Evolutionary conservation across 176 grass and related monocot species (phyloP).

Genomic region (Paspalum notatum): DNA sequence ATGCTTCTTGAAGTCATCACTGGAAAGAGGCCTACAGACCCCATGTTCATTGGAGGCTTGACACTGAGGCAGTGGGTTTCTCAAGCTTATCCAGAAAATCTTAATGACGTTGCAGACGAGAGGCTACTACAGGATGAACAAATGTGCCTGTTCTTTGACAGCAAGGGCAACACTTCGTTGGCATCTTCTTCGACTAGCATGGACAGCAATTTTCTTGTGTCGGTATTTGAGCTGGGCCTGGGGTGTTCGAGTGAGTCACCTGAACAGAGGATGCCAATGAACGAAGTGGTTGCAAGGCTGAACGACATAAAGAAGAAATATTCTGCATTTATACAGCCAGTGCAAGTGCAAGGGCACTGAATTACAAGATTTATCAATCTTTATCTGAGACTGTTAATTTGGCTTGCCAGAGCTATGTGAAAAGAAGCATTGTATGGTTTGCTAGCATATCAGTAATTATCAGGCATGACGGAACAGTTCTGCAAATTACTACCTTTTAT

Average conservation of each 20-base stretch:
- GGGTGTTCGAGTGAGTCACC: not conserved
- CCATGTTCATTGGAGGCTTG: not conserved
- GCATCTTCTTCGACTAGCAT: not conserved
- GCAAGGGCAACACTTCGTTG: not conserved
- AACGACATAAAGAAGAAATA: not conserved
- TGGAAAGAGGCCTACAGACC: not conserved
- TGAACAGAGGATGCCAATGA: not conserved
- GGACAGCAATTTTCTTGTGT: not conserved
- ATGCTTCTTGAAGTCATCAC: not conserved
- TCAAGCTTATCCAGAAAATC: not conserved
- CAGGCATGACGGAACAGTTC: no score
- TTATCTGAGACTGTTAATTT: no score
- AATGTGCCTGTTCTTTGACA: not conserved
- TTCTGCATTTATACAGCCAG: not conserved
- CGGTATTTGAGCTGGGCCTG: constrained; percentile 15
- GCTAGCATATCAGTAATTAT: no score
- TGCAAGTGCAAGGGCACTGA: not conserved
- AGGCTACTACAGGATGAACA: not conserved
- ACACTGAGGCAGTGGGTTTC: not conserved
- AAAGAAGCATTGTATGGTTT: no score
- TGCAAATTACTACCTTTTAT: no score
- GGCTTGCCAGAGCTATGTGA: no score
- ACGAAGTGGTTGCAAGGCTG: not conserved
- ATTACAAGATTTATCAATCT: not conserved
- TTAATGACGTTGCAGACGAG: not conserved